Conservation (phyloP, 345 rosid species). For the Sisymbrium altissimum region DNA sequence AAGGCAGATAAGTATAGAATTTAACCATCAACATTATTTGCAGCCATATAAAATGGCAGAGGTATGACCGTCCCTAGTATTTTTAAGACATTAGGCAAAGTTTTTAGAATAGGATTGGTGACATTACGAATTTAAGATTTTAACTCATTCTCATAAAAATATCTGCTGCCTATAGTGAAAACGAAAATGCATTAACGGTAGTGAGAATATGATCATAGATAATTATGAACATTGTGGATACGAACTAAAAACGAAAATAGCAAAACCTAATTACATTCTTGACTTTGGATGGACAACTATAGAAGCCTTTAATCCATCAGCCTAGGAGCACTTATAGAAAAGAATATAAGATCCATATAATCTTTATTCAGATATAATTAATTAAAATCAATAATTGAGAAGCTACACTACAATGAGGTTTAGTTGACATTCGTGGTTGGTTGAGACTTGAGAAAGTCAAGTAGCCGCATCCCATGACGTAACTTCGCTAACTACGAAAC, state of each 20-base stretch:
- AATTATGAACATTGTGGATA: background rate
- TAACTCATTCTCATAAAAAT: background rate
- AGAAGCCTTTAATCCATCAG: too few species aligned
- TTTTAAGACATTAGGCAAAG: background rate
- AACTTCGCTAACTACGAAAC: constrained; percentile 8
- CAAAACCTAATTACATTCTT: background rate
- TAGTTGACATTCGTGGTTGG: constrained; percentile 24
- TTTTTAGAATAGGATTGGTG: background rate
- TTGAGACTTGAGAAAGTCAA: constrained; percentile 6
- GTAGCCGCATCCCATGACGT: constrained; percentile 18
- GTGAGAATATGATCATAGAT: background rate
- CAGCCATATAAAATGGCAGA: too few species aligned
- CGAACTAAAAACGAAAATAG: background rate
- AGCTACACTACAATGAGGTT: constrained; percentile 2
- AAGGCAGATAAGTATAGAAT: too few species aligned
- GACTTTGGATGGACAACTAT: background rate
- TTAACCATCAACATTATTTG: too few species aligned
- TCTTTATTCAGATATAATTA: background rate
- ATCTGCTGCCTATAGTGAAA: background rate
- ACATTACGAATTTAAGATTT: background rate
- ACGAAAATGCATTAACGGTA: background rate
- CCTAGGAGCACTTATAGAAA: too few species aligned
- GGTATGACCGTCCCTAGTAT: background rate
- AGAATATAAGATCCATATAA: too few species aligned
- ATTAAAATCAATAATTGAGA: background rate